Base-by-base conservation (phyloP, 1,284 basidiomycete genomes). In the Trichosporon coremiiforme region DNA sequence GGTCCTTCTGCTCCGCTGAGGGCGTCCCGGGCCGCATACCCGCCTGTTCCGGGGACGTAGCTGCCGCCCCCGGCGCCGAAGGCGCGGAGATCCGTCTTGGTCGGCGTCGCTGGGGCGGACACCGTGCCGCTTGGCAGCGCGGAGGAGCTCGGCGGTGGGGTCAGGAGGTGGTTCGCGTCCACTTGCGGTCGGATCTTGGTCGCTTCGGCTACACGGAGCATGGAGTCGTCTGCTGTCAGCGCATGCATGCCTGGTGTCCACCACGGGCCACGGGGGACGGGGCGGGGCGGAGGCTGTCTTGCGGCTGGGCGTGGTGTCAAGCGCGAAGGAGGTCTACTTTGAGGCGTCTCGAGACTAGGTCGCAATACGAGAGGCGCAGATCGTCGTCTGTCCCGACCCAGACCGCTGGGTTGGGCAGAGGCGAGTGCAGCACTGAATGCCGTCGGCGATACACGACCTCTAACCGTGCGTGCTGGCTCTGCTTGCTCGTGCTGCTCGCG, bases 171-270 rank as follows among this genome's bases (percentile, higher is more conserved):
- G 5, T 7, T 13, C 12, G 63, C 4, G 22, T 41, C 63, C 12
- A 35, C 63, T 3, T 64, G 57, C 17, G 57, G 15, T 7, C 57
- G 57, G 29, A 62, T 31, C 57, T 35, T 33, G 31, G 29, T 31
- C 22, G 36, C 20, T 17, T 62, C 57, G 29, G 57, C 57, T 5
- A 62, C 17, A 12, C 57, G 57, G 31, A 62, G 57, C 57, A 62
- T 62, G 29, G 57, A n/a, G 57, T 62, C 57, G 57, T 33, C 57
- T 62, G 57, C 5, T 8, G 57, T 62, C 57, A 62, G 57, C 57
- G 36, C 45, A 4, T 47, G 45, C 7, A 17, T n/a, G 9, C 45
- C 45, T 5, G 45, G 45, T 17, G 45, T n/a, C 45, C 45, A 47
- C 45, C 10, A 13, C 10, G 35, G 36, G 10, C 36, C 3, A 4